phyloP scores from a whole-genome alignment of 768 basidiomycete species.

The Naganishia onofrii region DNA sequence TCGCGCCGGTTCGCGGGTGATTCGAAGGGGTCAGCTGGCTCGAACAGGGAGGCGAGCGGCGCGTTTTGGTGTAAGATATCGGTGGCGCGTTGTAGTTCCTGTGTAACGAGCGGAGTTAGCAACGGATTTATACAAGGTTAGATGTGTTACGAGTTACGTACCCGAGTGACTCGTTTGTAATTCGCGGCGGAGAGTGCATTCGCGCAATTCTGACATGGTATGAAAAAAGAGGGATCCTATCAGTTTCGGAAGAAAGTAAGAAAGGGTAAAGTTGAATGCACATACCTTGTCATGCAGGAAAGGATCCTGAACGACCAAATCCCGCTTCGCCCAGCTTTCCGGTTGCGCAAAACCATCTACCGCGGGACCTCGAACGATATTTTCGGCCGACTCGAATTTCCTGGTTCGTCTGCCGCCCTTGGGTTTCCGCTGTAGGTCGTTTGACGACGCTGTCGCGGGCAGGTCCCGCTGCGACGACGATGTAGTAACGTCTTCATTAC shows the following conservation, averaged over 20 bases:
- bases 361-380: not conserved
- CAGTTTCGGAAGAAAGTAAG: not conserved
- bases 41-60: not conserved
- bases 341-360: constrained; percentile 38
- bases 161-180: constrained; percentile 3
- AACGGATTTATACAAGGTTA: not conserved
- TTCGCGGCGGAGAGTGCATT: not conserved
- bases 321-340: constrained; percentile 39
- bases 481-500: constrained; percentile 8
- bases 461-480: constrained; percentile 2
- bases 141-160: not conserved
- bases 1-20: not conserved
- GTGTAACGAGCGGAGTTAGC: not conserved
- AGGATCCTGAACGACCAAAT: constrained; percentile 49
- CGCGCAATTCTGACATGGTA: constrained; percentile 5
- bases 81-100: constrained; percentile 5
- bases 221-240: not conserved
- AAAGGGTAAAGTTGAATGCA: not conserved
- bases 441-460: constrained; percentile 31
- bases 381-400: not conserved
- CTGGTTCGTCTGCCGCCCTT: constrained; percentile 10
- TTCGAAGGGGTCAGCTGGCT: not conserved
- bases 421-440: constrained; percentile 11
- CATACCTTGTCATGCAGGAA: constrained; percentile 50
- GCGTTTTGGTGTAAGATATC: not conserved